These are phyloP conservation scores for Haplosporangium sp. DNA, from an alignment of 371 early-diverging fungal genomes.

Conservation along the genomic window DNA sequence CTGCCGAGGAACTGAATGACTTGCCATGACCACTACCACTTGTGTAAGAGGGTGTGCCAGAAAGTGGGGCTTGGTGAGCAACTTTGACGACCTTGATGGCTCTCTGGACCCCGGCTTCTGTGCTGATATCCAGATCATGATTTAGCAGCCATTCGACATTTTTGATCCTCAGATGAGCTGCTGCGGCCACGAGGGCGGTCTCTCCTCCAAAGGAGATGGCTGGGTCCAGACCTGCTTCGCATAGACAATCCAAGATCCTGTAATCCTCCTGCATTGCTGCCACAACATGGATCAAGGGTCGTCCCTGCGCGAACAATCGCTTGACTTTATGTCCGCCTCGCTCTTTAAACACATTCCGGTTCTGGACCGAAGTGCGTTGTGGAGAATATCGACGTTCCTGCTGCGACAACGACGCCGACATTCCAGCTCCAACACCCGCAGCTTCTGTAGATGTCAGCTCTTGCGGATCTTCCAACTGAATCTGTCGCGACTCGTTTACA, in stretches of 20 bases:
- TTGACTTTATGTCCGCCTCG: slow-evolving; percentile 28
- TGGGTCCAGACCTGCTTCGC: slow-evolving; percentile 53
- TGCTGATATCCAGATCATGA: slow-evolving; percentile 49
- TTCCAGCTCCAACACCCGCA: background rate
- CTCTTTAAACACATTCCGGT: slow-evolving; percentile 32
- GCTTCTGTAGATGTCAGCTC: background rate
- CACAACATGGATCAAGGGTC: slow-evolving; percentile 52
- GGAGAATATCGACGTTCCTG: slow-evolving; percentile 23
- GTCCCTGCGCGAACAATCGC: slow-evolving; percentile 36
- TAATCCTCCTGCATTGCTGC: slow-evolving; percentile 55
- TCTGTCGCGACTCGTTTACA: slow-evolving; percentile 34
- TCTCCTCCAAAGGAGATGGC: slow-evolving; percentile 51
- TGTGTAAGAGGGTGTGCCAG: background rate
- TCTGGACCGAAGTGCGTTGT: slow-evolving; percentile 12
- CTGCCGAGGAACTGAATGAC: slow-evolving; percentile 10
- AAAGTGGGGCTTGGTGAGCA: slow-evolving; percentile 17
- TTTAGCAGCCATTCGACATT: slow-evolving; percentile 54
- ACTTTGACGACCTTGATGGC: slow-evolving; percentile 51
- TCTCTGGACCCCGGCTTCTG: slow-evolving; percentile 39
- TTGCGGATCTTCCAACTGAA: background rate
- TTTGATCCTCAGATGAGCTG: slow-evolving; percentile 50
- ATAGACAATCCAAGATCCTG: slow-evolving; percentile 48
- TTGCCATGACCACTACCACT: slow-evolving; percentile 10
- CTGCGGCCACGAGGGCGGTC: slow-evolving; percentile 52
- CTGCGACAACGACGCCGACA: background rate